Conservation (phyloP, 768 basidiomycete species). For the Tylopilus felleus region DNA sequence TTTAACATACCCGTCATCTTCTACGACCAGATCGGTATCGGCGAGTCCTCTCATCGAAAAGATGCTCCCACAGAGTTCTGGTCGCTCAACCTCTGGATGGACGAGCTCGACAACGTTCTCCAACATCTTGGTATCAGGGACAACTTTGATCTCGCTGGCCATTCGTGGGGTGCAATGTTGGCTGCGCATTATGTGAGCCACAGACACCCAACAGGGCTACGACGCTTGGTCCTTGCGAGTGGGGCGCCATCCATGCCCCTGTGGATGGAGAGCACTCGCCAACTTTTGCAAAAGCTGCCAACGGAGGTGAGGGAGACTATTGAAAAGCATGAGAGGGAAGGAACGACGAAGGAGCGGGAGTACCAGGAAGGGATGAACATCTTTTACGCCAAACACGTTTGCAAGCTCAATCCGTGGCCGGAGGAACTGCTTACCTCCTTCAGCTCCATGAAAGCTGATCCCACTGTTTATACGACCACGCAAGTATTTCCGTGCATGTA, state of each 20-base stretch:
- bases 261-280: constrained; percentile 25
- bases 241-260: constrained; percentile 31
- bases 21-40: constrained; percentile 52
- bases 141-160: constrained; percentile 47
- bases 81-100: constrained; percentile 49
- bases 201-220: constrained; percentile 39
- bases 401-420: constrained; percentile 33
- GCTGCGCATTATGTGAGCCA: constrained; percentile 39
- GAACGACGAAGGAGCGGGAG: constrained; percentile 31
- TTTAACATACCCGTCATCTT: constrained; percentile 41
- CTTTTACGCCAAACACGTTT: constrained; percentile 36
- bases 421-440: constrained; percentile 31
- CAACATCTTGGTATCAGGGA: constrained; percentile 37
- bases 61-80: constrained; percentile 32
- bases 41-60: constrained; percentile 41
- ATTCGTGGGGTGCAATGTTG: constrained; percentile 60
- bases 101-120: constrained; percentile 51
- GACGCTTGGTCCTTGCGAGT: constrained; percentile 34
- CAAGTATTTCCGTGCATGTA: constrained; percentile 12
- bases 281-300: constrained; percentile 26
- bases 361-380: constrained; percentile 30
- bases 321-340: constrained; percentile 32
- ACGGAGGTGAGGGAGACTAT: constrained; percentile 26
- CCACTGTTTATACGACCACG: constrained; percentile 34
- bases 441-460: constrained; percentile 24